Percentiles rank a stretch among this genome's conserved stretches.
phyloP scores from a whole-genome alignment of 2,329 filamentous ascomycete genomes.

The Ophiocordyceps unilateralis region DNA sequence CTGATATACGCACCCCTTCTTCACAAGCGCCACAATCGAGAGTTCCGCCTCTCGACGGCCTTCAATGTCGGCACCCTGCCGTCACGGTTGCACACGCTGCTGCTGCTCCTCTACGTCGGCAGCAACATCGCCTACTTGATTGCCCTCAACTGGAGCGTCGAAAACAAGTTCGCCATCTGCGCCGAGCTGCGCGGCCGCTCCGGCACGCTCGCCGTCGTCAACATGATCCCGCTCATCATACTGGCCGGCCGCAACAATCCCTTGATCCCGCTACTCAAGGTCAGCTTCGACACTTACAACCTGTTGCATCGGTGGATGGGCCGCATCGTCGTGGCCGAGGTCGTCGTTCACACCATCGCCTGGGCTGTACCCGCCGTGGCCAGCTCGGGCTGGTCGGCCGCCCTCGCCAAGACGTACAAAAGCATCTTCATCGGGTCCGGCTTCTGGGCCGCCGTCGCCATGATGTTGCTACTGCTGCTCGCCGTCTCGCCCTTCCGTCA shows the following conservation, averaged over 20 bases:
- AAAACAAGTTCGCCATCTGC: conserved; percentile 45
- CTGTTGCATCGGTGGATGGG: conserved; percentile 56
- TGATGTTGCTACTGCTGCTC: conserved; percentile 49
- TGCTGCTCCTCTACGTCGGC: conserved; percentile 37
- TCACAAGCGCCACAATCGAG: conserved; percentile 49
- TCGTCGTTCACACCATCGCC: conserved; percentile 48
- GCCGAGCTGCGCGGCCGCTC: conserved; percentile 76
- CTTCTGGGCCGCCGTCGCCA: conserved; percentile 39
- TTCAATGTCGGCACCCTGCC: conserved; percentile 45
- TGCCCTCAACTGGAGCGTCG: conserved; percentile 38
- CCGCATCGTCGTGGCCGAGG: conserved; percentile 52
- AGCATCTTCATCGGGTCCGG: conserved; percentile 51
- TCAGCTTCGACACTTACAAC: conserved; percentile 96
- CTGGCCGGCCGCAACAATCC: conserved; percentile 89
- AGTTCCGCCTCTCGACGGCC: conserved; percentile 43
- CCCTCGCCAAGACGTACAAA: conserved; percentile 33
- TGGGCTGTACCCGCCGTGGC: conserved; percentile 60
- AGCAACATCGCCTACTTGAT: conserved; percentile 49
- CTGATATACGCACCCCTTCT: conserved; percentile 43
- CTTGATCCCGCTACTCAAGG: conserved; percentile 60
- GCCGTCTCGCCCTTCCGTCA: conserved; percentile 71
- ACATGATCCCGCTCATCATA: conserved; percentile 82
- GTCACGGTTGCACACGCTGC: conserved; percentile 42
- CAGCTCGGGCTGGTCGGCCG: conserved; percentile 43
- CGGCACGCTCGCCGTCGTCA: conserved; percentile 69